Base-by-base conservation (phyloP, 192 early-diverging fungal species). In the Coemansia brasiliensis region DNA sequence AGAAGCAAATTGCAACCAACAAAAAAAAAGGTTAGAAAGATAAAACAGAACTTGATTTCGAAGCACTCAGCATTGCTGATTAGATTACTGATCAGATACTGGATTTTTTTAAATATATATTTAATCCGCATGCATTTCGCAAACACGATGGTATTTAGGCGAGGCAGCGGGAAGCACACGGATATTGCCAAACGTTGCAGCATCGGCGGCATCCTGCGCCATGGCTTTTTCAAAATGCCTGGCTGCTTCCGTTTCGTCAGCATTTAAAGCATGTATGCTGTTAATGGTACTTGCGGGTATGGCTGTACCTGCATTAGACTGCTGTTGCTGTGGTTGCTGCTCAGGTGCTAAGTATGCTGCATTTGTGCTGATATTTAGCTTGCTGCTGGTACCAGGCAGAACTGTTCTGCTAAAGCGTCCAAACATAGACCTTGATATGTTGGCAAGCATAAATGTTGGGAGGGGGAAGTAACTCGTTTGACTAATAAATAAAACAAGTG, bases 141-240 rank as follows among this genome's bases (percentile, higher is more conserved):
- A 37, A 25, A 74, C 29, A 3, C 43, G 53, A 21, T 56, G 55
- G 32, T 62, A 51, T 4, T 63, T 62, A 16, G 35, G 5, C 1
- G 69, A 25, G 0, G 70, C 26, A 12, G 60, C 39, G 5, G 61
- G 60, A 3, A 54, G 38, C 3, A 74, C 72, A n/a, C 55, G 60
- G 16, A 57, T 41, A 13, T 63, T 21, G 53, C 59, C 60, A 20
- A 32, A 67, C 10, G 49, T 48, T 12, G 65, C 60, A 4, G 57
- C 59, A 3, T 39, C 15, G 15, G 53, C 65, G 2, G 72, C 72
- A 1, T 63, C 61, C 8, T 16, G 29, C 2, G 67, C 67, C 25
- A 59, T 25, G 6, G 56, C 51, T 15, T 43, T 24, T 48, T 70
- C 67, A 44, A 59, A 35, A 17, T 46, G 39, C n/a, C 61, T 25